Conservation (phyloP, 2,329 filamentous ascomycete genomes). For the Periconia digitata region DNA sequence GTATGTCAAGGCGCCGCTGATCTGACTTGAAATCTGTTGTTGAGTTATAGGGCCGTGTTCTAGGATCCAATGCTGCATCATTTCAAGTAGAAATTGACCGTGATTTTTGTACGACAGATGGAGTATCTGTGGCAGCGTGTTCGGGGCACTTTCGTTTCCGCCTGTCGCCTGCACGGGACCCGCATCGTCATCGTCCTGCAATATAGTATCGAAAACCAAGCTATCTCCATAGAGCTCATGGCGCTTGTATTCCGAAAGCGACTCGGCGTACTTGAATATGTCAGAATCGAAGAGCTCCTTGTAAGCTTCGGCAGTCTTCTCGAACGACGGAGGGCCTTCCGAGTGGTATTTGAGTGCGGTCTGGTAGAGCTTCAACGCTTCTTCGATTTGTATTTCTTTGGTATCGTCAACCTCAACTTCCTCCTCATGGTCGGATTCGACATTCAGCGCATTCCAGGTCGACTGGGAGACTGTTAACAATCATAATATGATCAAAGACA, state of each 20-base stretch:
- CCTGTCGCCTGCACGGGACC: constrained; percentile 53
- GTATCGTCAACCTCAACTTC: constrained; percentile 94
- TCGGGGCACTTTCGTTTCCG: constrained; percentile 72
- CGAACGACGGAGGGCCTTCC: constrained; percentile 75
- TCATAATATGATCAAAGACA: not conserved
- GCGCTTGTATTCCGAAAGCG: constrained; percentile 78
- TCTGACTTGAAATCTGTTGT: constrained; percentile 22
- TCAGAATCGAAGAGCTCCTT: constrained; percentile 83
- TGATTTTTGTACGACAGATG: constrained; percentile 96
- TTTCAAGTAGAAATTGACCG: constrained; percentile 87
- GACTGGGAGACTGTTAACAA: constrained; percentile 22
- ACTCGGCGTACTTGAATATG: constrained; percentile 90
- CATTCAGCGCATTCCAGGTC: constrained; percentile 84
- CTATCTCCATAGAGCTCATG: constrained; percentile 56
- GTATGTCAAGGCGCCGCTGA: constrained; percentile 47
- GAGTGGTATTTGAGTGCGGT: constrained; percentile 87
- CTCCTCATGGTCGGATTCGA: constrained; percentile 86
- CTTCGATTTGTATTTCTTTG: constrained; percentile 95
- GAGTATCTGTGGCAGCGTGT: constrained; percentile 82
- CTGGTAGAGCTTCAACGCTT: constrained; percentile 93
- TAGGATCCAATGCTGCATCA: constrained; percentile 57
- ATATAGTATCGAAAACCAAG: constrained; percentile 46
- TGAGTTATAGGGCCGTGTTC: constrained; percentile 41
- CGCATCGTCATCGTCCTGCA: constrained; percentile 42
- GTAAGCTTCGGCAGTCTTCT: constrained; percentile 80